Evolutionary conservation across 208 protist species (phyloP), one percentile per base, ranked within the genome.

Genomic region (Crithidia mellificae): DNA sequence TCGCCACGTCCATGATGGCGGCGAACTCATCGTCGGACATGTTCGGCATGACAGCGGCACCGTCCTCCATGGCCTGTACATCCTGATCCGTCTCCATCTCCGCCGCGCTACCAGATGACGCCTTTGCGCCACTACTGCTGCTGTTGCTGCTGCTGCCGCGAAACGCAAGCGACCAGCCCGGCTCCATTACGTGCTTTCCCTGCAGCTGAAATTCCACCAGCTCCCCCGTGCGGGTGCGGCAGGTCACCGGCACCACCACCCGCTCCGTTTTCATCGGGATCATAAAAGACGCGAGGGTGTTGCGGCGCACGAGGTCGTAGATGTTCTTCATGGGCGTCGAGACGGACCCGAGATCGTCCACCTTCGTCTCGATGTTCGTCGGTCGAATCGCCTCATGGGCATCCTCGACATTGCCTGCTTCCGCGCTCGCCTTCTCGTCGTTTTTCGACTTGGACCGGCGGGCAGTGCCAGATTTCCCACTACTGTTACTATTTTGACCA

Each of bases 301-400:
- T 87, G 43, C 78, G 79, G 5, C 84, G 79, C 32, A 96, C 82
- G 25, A 96, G 72, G 46, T 94, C 88, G 77, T 96, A 96, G 49
- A 96, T 72, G 43, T 81, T 74, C 58, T 80, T 85, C 58, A 85
- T 91, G 2, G 74, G 63, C 27, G 64, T 55, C 2, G 85, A 59
- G 43, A 96, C 72, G 17, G 67, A 32, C 53, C 80, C 80, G 30
- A 96, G 78, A 24, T 79, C 75, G 5, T 91, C 77, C 14, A 80
- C 81, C 22, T 63, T 83, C n/a, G 80, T 77, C 32, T 64, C 58
- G 47, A 97, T 94, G 71, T 93, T 84, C 7, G 92, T 97, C 2
- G 92, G 92, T 17, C 92, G 89, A 36, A 97, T 95, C 14, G 92
- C 92, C 79, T 97, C 92, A 74, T 97, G 92, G 6, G 92, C 92